Percentiles rank a stretch among this genome's conserved stretches.
phyloP scores from a whole-genome alignment of 129 eudicot species.

The Flaveria robusta region DNA sequence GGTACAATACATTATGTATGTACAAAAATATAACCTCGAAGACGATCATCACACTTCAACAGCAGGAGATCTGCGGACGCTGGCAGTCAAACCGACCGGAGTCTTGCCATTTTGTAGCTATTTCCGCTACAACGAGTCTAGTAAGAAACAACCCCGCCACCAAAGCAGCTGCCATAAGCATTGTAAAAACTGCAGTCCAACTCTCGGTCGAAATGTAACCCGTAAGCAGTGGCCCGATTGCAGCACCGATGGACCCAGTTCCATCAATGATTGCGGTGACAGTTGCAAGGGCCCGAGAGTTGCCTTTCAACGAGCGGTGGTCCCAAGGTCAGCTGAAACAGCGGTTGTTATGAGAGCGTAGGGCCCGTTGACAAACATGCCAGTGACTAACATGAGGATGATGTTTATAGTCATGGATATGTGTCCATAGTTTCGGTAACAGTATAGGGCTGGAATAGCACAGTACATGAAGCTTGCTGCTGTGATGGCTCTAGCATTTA shows the following conservation, averaged over 20 bases:
- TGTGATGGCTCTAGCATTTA: constrained; percentile 89
- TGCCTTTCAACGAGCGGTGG: constrained; percentile 86
- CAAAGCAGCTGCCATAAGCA: constrained; percentile 75
- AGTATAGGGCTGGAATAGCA: constrained; percentile 84
- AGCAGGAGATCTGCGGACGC: constrained; percentile 30
- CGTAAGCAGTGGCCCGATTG: constrained; percentile 86
- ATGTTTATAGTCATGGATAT: constrained; percentile 61
- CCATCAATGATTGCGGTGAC: constrained; percentile 96
- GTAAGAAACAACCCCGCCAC: constrained; percentile 87
- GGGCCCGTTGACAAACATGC: constrained; percentile 93
- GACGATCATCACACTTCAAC: constrained; percentile 48
- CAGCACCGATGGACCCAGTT: constrained; percentile 95
- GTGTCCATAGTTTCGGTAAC: constrained; percentile 80
- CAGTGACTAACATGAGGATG: constrained; percentile 70
- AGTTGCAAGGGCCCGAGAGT: constrained; percentile 86
- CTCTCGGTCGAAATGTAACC: constrained; percentile 78
- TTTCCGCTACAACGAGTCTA: constrained; percentile 73
- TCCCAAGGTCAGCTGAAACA: constrained; percentile 95
- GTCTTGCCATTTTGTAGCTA: constrained; percentile 56
- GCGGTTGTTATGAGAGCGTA: constrained; percentile 98
- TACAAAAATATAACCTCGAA: constrained; percentile 13
- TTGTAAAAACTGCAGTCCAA: constrained; percentile 84
- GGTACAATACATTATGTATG: constrained; percentile 15
- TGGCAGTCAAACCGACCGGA: constrained; percentile 31
- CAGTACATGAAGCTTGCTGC: constrained; percentile 97